A percentile compares a stretch with the other conserved stretches of the same genome.
Conservation (phyloP, 2,329 filamentous ascomycete species). For the Sporothrix luriei region DNA sequence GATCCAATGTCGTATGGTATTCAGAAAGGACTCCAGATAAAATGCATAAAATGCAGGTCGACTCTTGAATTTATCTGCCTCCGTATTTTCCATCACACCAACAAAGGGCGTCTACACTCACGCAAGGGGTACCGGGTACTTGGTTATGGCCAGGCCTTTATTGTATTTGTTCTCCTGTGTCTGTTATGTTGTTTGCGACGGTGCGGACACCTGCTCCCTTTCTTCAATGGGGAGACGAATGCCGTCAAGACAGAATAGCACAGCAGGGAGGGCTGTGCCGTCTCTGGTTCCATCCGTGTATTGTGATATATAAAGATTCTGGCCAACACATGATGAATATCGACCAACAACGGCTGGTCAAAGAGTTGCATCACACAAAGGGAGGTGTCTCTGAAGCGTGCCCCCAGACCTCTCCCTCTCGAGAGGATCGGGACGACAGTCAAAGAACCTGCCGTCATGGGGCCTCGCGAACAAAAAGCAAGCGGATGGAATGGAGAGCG, state of each 20-base stretch:
- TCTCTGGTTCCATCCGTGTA: background rate
- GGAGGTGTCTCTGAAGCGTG: too few relatives aligned
- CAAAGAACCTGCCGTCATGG: conserved; percentile 4
- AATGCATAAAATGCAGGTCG: background rate
- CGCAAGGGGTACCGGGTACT: conserved; percentile 23
- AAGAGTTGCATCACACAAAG: too few relatives aligned
- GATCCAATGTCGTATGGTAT: background rate
- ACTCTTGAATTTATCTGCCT: background rate
- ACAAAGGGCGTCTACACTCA: background rate
- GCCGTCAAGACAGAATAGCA: background rate
- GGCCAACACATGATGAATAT: background rate
- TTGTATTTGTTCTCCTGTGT: background rate
- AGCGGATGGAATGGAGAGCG: too few relatives aligned
- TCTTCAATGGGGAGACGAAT: conserved; percentile 3
- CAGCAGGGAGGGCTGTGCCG: background rate
- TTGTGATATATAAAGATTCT: background rate
- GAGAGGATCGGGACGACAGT: background rate
- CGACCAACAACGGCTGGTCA: background rate
- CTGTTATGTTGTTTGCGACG: background rate
- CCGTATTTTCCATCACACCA: conserved; percentile 23
- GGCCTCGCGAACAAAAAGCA: background rate
- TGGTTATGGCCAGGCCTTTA: too few relatives aligned
- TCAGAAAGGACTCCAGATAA: background rate
- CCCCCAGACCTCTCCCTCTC: background rate
- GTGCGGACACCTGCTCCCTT: background rate